phyloP scores from a whole-genome alignment of 768 basidiomycete genomes.

The Leccinum pellstonianum region DNA sequence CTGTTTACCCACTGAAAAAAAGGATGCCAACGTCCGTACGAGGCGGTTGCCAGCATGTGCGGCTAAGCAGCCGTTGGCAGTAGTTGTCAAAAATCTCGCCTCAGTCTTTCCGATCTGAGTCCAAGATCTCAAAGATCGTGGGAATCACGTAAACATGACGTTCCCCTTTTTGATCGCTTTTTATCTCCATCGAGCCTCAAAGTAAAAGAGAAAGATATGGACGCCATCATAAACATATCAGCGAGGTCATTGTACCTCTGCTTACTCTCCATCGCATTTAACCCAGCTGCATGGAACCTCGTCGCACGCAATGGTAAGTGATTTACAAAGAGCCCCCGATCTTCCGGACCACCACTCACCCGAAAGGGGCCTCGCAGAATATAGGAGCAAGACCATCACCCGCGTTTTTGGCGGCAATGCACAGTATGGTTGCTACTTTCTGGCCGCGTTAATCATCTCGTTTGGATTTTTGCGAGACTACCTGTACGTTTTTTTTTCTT shows the following conservation, averaged over 20 bases:
- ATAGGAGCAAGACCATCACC: conserved; percentile 85
- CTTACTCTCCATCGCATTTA: conserved; percentile 77
- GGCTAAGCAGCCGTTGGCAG: not conserved
- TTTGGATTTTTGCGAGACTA: conserved; percentile 84
- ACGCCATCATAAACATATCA: conserved; percentile 52
- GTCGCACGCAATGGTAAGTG: conserved; percentile 84
- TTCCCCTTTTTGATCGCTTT: not conserved
- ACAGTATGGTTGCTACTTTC: conserved; percentile 78
- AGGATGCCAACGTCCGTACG: not conserved
- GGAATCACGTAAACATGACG: conserved; percentile 7
- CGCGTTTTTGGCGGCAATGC: conserved; percentile 76
- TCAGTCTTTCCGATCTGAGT: too few species aligned
- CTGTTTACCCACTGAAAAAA: not conserved
- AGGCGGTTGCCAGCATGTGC: not conserved
- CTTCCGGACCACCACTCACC: not conserved
- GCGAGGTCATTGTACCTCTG: conserved; percentile 66
- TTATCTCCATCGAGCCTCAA: not conserved
- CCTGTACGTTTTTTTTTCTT: conserved; percentile 54
- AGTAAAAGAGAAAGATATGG: conserved; percentile 11
- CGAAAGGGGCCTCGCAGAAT: conserved; percentile 44
- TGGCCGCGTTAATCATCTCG: conserved; percentile 80
- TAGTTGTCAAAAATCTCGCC: not conserved
- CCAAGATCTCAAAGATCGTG: conserved; percentile 2
- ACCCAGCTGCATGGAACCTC: conserved; percentile 95
- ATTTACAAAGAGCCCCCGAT: not conserved